Base-by-base conservation (phyloP, 106 monocot species). In the Dendrobium huoshanense region DNA sequence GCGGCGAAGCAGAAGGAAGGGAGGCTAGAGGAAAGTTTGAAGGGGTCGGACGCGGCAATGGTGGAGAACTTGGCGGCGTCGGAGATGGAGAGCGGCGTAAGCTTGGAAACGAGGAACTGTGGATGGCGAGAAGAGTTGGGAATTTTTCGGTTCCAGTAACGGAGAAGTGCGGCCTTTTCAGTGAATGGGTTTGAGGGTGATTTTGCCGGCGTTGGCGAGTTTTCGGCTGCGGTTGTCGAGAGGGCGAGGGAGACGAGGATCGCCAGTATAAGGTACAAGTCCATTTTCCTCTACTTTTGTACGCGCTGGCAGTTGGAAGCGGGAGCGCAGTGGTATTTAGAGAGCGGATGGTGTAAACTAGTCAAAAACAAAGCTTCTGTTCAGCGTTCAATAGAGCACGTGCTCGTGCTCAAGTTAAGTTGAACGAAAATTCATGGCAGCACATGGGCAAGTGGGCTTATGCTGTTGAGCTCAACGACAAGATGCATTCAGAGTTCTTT, bases 131-230 rank as follows among this genome's bases (percentile, higher is more conserved):
- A 51, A 74, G 41, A 61, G 80, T 75, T 80, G 78, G 86, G 78
- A 67, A 95, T 83, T 77, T 92, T 95, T 44, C 86, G 77, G 80
- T 85, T 49, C 95, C 95, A 95, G 95, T 95, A 92, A 19, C 95
- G 88, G 81, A 92, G 72, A 11, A 89, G 73, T 10, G 88, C 82
- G 1, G 95, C 88, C 72, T 85, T 88, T 33, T 92, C 87, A 13
- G 90, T 75, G 82, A 95, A 88, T 4, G 95, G 95, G 72, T 83
- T 88, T 37, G 76, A 9, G 41, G 20, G 55, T 20, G 19, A 45
- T 1, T 51, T 29, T 17, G 7, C 16, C 2, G 24, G 58, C 29
- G 2, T n/a, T 44, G 24, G 29, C 3, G 68, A 18, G 72, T 41
- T 31, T 42, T 65, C 49, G 29, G 75, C 72, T 40, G 84, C 61